Conservation (phyloP, 148 eudicot species). For the Fallopia convolvulus region DNA sequence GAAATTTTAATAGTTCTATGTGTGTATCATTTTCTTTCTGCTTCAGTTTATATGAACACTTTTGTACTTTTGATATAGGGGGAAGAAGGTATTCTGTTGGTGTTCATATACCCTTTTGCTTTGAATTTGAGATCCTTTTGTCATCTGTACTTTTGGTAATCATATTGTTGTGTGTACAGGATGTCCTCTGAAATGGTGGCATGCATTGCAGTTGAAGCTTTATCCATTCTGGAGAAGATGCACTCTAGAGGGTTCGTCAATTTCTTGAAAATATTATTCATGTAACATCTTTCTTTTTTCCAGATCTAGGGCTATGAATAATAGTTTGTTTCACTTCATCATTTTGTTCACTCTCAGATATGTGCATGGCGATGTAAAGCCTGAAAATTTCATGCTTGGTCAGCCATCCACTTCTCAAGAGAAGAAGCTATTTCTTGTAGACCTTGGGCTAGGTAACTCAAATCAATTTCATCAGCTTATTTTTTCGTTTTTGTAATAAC, state of each 20-base stretch:
- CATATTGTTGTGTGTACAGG: conserved; percentile 34
- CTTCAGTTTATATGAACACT: neutral
- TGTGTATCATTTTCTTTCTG: neutral
- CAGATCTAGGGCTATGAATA: neutral
- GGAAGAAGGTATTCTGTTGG: neutral
- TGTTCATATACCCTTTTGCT: neutral
- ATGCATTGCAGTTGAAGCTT: conserved; percentile 78
- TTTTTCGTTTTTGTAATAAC: neutral
- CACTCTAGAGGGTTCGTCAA: conserved; percentile 64
- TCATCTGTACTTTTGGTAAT: neutral
- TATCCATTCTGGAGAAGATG: conserved; percentile 84
- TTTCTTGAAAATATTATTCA: neutral
- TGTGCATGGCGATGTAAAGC: conserved; percentile 92
- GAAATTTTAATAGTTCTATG: neutral
- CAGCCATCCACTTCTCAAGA: conserved; percentile 74
- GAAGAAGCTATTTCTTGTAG: conserved; percentile 84
- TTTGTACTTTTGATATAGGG: neutral
- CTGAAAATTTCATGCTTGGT: conserved; percentile 87
- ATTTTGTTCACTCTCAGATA: conserved; percentile 37
- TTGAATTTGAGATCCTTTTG: neutral
- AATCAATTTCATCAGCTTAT: neutral
- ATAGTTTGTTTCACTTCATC: conserved; percentile 9
- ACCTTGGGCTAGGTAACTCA: conserved; percentile 68
- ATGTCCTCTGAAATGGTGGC: conserved; percentile 88
- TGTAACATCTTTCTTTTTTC: neutral